phyloP scores from a whole-genome alignment of 2,329 filamentous ascomycete genomes.

The Keithomyces neogunnii region DNA sequence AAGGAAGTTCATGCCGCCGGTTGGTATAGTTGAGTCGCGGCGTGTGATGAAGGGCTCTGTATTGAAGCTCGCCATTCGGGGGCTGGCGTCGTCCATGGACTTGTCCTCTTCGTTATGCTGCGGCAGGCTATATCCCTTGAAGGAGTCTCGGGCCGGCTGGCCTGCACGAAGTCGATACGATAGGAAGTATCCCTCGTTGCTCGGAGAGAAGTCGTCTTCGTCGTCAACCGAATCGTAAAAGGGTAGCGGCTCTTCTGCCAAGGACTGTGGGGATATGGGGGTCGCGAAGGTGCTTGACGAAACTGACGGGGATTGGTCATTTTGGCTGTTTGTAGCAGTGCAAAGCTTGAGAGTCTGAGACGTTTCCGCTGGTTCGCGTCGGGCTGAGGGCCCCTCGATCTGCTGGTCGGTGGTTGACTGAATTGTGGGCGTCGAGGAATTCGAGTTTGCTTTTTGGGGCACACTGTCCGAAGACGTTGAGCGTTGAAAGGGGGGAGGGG shows the following conservation, averaged over 20 bases:
- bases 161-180: conserved; percentile 15
- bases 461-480: conserved; percentile 20
- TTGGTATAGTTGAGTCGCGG: conserved; percentile 11
- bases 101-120: conserved; percentile 15
- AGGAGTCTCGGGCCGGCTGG: conserved; percentile 13
- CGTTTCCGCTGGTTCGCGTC: conserved; percentile 1
- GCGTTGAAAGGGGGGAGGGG: conserved; percentile 43
- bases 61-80: conserved; percentile 9
- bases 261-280: conserved; percentile 27
- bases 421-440: conserved; percentile 16
- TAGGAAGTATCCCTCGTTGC: conserved; percentile 27
- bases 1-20: conserved; percentile 19
- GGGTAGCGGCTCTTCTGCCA: conserved; percentile 33
- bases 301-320: conserved; percentile 16
- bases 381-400: conserved; percentile 3
- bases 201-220: conserved; percentile 28
- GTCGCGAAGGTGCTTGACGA: conserved; percentile 22
- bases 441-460: conserved; percentile 15
- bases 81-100: conserved; percentile 4
- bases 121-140: conserved; percentile 40
- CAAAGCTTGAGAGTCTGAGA: conserved; percentile 14
- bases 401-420: conserved; percentile 9
- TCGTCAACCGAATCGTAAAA: conserved; percentile 37
- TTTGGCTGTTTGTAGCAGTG: conserved; percentile 15
- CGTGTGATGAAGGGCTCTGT: conserved; percentile 18